phyloP scores from a whole-genome alignment of 1,284 basidiomycete genomes.

The Stereum hirsutum region DNA sequence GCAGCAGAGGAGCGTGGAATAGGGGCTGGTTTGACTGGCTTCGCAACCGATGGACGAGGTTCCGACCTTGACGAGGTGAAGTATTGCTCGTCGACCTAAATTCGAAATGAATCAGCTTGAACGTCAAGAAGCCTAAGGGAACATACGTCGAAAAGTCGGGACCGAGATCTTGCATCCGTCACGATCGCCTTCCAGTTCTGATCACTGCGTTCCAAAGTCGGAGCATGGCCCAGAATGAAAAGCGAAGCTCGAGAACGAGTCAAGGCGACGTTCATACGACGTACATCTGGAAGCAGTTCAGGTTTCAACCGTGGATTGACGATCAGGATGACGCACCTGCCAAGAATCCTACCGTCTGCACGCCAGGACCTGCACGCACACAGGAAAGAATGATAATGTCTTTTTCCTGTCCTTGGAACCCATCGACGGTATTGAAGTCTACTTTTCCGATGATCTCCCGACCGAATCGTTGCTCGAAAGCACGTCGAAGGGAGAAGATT shows the following conservation, averaged over 20 bases:
- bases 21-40: constrained; percentile 6
- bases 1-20: constrained; percentile 12
- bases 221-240: constrained; percentile 87
- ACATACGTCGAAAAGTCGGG: constrained; percentile 45
- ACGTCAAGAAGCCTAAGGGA: not conserved
- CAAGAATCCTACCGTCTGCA: constrained; percentile 83
- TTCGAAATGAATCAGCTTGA: constrained; percentile 1
- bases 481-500: constrained; percentile 65
- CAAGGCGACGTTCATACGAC: constrained; percentile 96
- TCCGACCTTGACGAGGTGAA: constrained; percentile 22
- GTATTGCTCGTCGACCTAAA: constrained; percentile 28
- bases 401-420: constrained; percentile 97
- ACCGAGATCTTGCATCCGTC: constrained; percentile 58
- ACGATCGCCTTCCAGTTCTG: constrained; percentile 75
- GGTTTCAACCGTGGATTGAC: constrained; percentile 7
- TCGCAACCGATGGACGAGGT: not conserved
- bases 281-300: constrained; percentile 41
- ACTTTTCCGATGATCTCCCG: constrained; percentile 63
- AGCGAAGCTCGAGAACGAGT: constrained; percentile 93
- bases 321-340: constrained; percentile 41
- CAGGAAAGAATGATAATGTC: constrained; percentile 94
- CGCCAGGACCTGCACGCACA: constrained; percentile 81
- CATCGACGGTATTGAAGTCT: constrained; percentile 97
- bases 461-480: constrained; percentile 73
- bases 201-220: constrained; percentile 83